phyloP scores from a whole-genome alignment of 1,139 yeast species.

The Diutina neorugosa region DNA sequence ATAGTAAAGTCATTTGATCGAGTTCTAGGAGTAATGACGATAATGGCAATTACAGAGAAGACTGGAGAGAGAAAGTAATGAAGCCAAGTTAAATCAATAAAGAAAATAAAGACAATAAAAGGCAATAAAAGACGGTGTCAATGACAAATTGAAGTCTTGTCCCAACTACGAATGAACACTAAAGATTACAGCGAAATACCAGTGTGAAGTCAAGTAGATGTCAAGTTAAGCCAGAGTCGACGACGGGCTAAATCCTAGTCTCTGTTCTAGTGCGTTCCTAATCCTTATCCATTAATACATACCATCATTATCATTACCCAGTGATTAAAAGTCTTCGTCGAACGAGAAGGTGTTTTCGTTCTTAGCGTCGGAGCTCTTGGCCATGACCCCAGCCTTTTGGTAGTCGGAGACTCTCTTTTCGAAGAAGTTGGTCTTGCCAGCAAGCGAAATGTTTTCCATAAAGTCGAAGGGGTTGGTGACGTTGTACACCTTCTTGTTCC shows the following conservation, averaged over 20 bases:
- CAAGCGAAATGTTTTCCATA: slow-evolving; percentile 95
- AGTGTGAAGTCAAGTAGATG: neutral
- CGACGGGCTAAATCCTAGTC: too few species aligned
- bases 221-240: neutral
- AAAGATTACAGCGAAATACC: too few species aligned
- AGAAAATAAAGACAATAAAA: too few species aligned
- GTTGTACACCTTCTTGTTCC: slow-evolving; percentile 80
- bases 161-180: too few species aligned
- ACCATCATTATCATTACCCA: slow-evolving; percentile 1
- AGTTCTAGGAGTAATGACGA: too few species aligned
- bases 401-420: slow-evolving; percentile 98
- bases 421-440: slow-evolving; percentile 97
- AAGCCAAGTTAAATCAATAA: too few species aligned
- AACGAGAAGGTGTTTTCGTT: slow-evolving; percentile 27
- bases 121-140: too few species aligned
- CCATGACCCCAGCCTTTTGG: slow-evolving; percentile 99
- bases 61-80: too few species aligned
- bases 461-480: slow-evolving; percentile 93
- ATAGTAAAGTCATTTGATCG: too few species aligned
- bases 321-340: slow-evolving; percentile 33
- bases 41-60: too few species aligned
- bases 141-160: too few species aligned
- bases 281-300: neutral
- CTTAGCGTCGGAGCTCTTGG: slow-evolving; percentile 17
- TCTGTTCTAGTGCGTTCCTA: neutral